Conservation (phyloP, 768 basidiomycete species). For the Cystofilobasidium ferigula region DNA sequence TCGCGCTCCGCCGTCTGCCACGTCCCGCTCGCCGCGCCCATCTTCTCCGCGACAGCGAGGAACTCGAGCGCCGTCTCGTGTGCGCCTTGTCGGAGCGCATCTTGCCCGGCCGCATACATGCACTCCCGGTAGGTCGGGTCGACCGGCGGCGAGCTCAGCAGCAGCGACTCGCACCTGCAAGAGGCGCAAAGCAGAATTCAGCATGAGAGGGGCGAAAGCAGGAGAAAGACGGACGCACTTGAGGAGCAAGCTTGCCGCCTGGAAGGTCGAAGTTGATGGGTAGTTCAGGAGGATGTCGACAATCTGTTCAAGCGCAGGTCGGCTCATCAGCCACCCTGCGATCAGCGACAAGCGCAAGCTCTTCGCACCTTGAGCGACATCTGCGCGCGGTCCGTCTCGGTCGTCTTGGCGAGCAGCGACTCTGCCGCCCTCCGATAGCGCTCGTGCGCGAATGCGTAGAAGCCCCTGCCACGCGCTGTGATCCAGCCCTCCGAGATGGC, state of each 20-base stretch:
- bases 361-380: constrained; percentile 56
- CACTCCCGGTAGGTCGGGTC: neutral
- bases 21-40: neutral
- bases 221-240: neutral
- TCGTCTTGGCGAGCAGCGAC: constrained; percentile 48
- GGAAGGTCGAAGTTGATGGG: neutral
- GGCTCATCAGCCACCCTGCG: neutral
- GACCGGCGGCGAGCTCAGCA: neutral
- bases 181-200: constrained; percentile 42
- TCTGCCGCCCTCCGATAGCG: constrained; percentile 63
- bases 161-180: neutral
- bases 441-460: constrained; percentile 43
- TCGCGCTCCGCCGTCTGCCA: neutral
- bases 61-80: constrained; percentile 43
- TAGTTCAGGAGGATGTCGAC: constrained; percentile 53
- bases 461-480: constrained; percentile 55
- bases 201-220: neutral
- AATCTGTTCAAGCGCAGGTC: constrained; percentile 35
- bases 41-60: constrained; percentile 1
- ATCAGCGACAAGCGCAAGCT: neutral
- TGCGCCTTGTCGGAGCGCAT: constrained; percentile 60
- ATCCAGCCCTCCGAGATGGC: constrained; percentile 65
- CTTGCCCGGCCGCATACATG: constrained; percentile 58
- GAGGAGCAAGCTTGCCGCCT: neutral
- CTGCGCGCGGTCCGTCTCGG: constrained; percentile 47